Percentiles rank a stretch among this genome's conserved stretches.
These are phyloP conservation scores for Gryganskiella cystojenkinii DNA, from an alignment of 192 early-diverging fungal species.

Conservation along the genomic window DNA sequence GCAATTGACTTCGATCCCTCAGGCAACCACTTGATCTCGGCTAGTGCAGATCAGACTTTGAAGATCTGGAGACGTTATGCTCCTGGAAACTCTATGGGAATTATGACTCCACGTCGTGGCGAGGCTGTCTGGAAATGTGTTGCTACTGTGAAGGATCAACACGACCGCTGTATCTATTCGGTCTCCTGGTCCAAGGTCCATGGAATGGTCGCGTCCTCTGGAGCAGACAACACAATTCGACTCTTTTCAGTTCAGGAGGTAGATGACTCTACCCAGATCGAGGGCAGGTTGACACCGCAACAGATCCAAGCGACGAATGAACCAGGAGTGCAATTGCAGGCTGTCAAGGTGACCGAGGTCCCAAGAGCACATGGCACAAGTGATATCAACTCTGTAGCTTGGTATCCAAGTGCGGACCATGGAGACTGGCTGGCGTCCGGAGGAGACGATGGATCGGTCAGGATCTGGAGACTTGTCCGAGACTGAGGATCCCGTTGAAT, in stretches of 20 bases:
- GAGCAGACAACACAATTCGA: slow-evolving; percentile 85
- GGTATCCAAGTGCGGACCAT: slow-evolving; percentile 77
- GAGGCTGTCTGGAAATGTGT: slow-evolving; percentile 79
- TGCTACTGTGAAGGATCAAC: slow-evolving; percentile 71
- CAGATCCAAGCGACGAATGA: slow-evolving; percentile 32
- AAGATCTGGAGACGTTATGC: slow-evolving; percentile 78
- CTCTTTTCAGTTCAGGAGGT: slow-evolving; percentile 59
- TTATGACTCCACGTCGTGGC: slow-evolving; percentile 57
- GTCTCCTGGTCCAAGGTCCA: slow-evolving; percentile 89
- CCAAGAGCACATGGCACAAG: slow-evolving; percentile 81
- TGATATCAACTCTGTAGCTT: slow-evolving; percentile 92
- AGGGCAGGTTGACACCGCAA: slow-evolving; percentile 15
- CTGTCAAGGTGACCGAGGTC: slow-evolving; percentile 49
- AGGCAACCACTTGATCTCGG: slow-evolving; percentile 76
- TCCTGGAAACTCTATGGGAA: slow-evolving; percentile 60
- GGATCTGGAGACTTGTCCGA: slow-evolving; percentile 78
- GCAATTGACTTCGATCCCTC: slow-evolving; percentile 84
- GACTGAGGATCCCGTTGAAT: slow-evolving; percentile 5
- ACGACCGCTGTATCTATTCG: slow-evolving; percentile 90
- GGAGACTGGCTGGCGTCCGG: slow-evolving; percentile 81
- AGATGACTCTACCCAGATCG: slow-evolving; percentile 1
- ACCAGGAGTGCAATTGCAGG: slow-evolving; percentile 30
- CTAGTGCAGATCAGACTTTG: slow-evolving; percentile 89
- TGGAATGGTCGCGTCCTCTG: slow-evolving; percentile 80
- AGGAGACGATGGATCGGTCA: slow-evolving; percentile 91